Percentiles rank a stretch among this genome's conserved stretches.
Evolutionary conservation across 2,329 filamentous ascomycete genomes (phyloP).

Genomic region (Arachnomyces sp.): DNA sequence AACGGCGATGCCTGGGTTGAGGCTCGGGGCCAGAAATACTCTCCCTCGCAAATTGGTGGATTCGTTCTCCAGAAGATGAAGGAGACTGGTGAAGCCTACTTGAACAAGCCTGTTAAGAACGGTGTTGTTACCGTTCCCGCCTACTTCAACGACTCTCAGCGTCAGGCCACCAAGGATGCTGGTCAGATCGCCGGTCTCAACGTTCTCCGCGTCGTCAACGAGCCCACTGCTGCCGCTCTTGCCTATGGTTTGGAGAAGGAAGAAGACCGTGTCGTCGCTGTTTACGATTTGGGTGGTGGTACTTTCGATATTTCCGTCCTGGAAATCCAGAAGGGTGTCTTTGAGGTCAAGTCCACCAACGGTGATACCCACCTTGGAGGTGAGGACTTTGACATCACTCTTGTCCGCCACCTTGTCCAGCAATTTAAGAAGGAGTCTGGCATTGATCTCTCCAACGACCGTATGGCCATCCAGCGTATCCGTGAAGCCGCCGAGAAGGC

Average conservation of each 20-base stretch:
- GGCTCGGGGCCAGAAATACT: conserved; percentile 90
- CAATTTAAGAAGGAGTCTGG: conserved; percentile 95
- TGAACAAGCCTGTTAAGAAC: conserved; percentile 86
- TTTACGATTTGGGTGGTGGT: conserved; percentile 97
- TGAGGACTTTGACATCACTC: conserved; percentile 93
- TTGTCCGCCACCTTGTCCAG: conserved; percentile 87
- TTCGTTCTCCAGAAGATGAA: conserved; percentile 98
- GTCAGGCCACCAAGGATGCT: conserved; percentile 96
- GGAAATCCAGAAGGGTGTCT: conserved; percentile 95
- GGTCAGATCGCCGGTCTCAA: conserved; percentile 94
- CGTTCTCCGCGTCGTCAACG: conserved; percentile 95
- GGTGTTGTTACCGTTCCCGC: conserved; percentile 94
- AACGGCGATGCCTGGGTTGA: conserved; percentile 96
- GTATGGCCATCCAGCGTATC: conserved; percentile 98
- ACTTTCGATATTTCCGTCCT: conserved; percentile 98
- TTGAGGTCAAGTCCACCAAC: conserved; percentile 98
- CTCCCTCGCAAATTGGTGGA: conserved; percentile 94
- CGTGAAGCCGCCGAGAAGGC: conserved; percentile 98
- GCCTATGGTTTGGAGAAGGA: conserved; percentile 97
- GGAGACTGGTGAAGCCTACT: conserved; percentile 92
- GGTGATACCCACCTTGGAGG: conserved; percentile 97
- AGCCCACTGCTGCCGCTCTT: conserved; percentile 90
- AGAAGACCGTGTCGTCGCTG: conserved; percentile 78
- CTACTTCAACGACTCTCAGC: conserved; percentile 98
- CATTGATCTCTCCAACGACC: conserved; percentile 82